Base-by-base conservation (phyloP, 768 basidiomycete genomes). In the Pleurotus tuoliensis region DNA sequence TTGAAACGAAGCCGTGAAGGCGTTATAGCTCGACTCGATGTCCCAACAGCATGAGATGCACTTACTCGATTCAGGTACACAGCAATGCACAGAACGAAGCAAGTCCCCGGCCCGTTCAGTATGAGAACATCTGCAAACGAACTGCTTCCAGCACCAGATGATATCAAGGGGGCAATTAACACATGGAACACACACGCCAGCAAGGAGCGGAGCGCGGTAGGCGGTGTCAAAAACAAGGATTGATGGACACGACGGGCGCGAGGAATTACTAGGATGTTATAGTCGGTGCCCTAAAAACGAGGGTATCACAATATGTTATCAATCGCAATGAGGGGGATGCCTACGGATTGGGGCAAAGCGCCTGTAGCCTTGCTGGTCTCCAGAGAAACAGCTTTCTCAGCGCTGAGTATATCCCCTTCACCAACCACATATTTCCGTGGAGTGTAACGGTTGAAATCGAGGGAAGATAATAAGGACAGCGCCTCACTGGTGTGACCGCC, bases 401-500 rank as follows among this genome's bases (percentile, higher is more conserved):
- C 75, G 65, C 94, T 97, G 57, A 98, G 77, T 18, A 67, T 61
- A 69, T 99, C 96, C 1, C 89, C 94, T 60, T 89, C 78, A 61
- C 88, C 88, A 61, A 92, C 70, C 54, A 98, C 79, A 67, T 98
- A 99, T 38, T 78, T 83, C 56, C 97, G 79, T 13, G 83, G 85
- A 5, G 76, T 76, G 70, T 94, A 98, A 43, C 89, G 83, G 11
- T 73, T 64, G 58, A 88, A 87, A 66, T 94, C 85, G 22, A 99
- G 70, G 11, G 85, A 73, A 2, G 87, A 87, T 24, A 90, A 56
- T 24, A 98, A 76, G 34, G 79, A 75, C 60, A 96, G 70, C 43
- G 87, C 89, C 76, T 99, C 97, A 59, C 81, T 85, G 13, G 94
- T 97, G 72, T 99, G 97, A 0, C 97, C 97, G 45, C 97, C 96